Evolutionary conservation across 306 rosid genomes (phyloP).

Genomic region (Rubus idaeus): DNA sequence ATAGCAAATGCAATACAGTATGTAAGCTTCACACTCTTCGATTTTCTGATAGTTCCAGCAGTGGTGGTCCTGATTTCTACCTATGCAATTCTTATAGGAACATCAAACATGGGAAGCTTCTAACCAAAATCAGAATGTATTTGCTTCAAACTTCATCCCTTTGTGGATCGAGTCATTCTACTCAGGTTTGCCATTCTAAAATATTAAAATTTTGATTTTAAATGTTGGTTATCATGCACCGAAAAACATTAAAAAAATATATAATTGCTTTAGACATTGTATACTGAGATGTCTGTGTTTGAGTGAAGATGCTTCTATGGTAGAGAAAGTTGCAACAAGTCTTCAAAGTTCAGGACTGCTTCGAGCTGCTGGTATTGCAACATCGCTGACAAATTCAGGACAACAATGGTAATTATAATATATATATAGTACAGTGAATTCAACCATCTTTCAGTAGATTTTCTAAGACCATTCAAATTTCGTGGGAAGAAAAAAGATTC

Average conservation of each 20-base stretch:
- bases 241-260: neutral
- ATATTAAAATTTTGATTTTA: neutral
- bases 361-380: slow-evolving; percentile 61
- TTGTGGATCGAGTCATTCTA: slow-evolving; percentile 78
- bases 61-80: slow-evolving; percentile 21
- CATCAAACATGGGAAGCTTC: slow-evolving; percentile 52
- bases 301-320: slow-evolving; percentile 47
- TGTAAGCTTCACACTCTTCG: slow-evolving; percentile 10
- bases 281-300: slow-evolving; percentile 17
- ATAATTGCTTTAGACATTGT: neutral
- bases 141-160: slow-evolving; percentile 89
- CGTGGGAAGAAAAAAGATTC: neutral
- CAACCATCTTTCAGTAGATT: neutral
- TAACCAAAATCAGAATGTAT: slow-evolving; percentile 61
- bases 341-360: slow-evolving; percentile 66
- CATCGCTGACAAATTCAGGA: slow-evolving; percentile 67
- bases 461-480: neutral
- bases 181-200: slow-evolving; percentile 51
- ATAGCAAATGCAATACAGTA: slow-evolving; percentile 38
- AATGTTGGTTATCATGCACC: neutral
- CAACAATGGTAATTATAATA: slow-evolving; percentile 60
- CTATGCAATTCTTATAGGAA: slow-evolving; percentile 41
- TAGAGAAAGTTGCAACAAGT: slow-evolving; percentile 49
- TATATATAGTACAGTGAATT: neutral
- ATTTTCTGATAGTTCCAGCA: slow-evolving; percentile 2